Conservation (phyloP, 2,329 filamentous ascomycete species). For the Calonectria pseudoreteaudii region DNA sequence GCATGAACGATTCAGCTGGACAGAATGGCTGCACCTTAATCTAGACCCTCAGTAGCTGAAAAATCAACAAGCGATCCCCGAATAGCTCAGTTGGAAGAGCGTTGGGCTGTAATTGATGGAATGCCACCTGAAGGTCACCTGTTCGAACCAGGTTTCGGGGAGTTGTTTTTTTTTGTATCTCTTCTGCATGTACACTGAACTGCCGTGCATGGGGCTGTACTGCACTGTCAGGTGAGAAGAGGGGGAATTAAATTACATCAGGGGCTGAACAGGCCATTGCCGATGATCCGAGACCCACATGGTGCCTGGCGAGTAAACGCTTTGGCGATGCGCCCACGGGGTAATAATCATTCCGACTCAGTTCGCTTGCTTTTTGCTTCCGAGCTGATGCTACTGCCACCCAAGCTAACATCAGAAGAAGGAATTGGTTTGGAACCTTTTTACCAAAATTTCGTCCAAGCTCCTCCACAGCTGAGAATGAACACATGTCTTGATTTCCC, state of each 20-base stretch:
- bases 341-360: background rate
- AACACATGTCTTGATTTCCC: background rate
- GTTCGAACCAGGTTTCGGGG: conserved; percentile 7
- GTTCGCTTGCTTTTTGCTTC: background rate
- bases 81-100: conserved; percentile 8
- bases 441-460: background rate
- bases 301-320: background rate
- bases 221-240: background rate
- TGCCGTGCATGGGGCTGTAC: background rate
- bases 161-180: background rate
- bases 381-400: too few relatives aligned
- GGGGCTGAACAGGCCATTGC: background rate
- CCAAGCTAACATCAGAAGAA: background rate
- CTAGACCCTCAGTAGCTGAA: background rate
- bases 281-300: conserved; percentile 3
- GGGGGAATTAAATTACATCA: background rate
- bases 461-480: background rate
- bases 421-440: background rate
- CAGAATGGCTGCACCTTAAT: background rate
- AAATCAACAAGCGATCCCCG: background rate
- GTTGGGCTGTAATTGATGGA: background rate
- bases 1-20: too few relatives aligned
- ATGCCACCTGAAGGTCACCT: conserved; percentile 5
- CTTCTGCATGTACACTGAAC: background rate
- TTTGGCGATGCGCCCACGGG: background rate